phyloP scores from a whole-genome alignment of 2,329 filamentous ascomycete species.

The Colletotrichum spinosum region DNA sequence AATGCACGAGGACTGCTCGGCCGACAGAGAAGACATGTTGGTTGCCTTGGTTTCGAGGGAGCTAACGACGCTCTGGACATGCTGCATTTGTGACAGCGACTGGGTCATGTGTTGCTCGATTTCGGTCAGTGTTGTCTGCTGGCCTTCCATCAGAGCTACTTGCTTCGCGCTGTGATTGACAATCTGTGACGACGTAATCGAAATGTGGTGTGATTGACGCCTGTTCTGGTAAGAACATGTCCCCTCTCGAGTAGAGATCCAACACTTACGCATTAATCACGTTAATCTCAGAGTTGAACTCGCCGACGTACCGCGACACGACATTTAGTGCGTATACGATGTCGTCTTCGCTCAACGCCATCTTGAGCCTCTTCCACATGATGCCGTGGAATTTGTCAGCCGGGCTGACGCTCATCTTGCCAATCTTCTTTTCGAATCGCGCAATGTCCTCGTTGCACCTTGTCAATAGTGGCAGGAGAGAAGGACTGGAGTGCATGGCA shows the following conservation, averaged over 20 bases:
- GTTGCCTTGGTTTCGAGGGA: no score
- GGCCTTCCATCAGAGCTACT: no score
- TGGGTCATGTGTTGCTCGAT: not conserved
- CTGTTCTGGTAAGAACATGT: not conserved
- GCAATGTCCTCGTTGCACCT: not conserved
- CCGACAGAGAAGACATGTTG: no score
- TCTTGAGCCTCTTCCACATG: not conserved
- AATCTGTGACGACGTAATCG: not conserved
- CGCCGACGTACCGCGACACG: not conserved
- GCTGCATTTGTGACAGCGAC: not conserved
- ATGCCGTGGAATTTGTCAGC: not conserved
- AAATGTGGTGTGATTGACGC: not conserved
- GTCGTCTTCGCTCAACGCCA: not conserved
- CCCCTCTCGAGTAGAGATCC: no score
- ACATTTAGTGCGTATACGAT: not conserved
- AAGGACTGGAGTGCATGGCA: not conserved
- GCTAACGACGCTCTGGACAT: constrained; percentile 4
- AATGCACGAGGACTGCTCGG: no score
- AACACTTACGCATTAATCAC: not conserved
- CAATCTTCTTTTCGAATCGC: not conserved
- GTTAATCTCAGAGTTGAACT: not conserved
- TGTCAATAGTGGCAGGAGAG: not conserved
- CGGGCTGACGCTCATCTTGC: not conserved
- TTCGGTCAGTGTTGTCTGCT: no score
- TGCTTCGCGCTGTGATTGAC: not conserved